phyloP scores from a whole-genome alignment of 257 asterid species.

The Primulina tabacum region DNA sequence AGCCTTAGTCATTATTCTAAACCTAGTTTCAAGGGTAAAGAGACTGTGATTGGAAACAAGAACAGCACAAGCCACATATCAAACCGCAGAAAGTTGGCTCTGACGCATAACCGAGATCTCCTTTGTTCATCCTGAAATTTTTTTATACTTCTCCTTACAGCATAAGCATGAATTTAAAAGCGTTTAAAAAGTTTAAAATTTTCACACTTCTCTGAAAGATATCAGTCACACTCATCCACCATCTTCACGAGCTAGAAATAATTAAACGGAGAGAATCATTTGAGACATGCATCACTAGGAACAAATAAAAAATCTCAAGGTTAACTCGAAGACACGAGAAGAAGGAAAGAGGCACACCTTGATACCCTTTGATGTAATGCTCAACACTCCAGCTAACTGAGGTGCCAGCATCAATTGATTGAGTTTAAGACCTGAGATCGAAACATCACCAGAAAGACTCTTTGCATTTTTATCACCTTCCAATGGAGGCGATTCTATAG shows the following conservation, averaged over 20 bases:
- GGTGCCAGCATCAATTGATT: conserved; percentile 99
- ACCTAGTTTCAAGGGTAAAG: background rate
- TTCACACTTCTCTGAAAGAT: conserved; percentile 13
- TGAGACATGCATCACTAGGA: conserved; percentile 12
- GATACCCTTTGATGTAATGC: conserved; percentile 64
- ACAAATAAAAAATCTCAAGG: conserved; percentile 19
- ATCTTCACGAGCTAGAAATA: conserved; percentile 18
- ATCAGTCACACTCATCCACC: conserved; percentile 14
- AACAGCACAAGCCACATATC: background rate
- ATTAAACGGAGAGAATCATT: conserved; percentile 16
- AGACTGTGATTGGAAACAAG: background rate
- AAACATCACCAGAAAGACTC: conserved; percentile 82
- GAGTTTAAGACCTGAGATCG: conserved; percentile 86
- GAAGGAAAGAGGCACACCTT: conserved; percentile 57
- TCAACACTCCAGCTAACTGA: conserved; percentile 84
- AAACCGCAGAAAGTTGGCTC: background rate
- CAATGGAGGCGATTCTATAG: conserved; percentile 26
- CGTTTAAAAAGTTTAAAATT: background rate
- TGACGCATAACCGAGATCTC: background rate
- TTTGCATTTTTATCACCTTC: conserved; percentile 42
- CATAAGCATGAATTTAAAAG: conserved; percentile 13
- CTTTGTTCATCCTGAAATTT: background rate
- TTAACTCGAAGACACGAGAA: conserved; percentile 21
- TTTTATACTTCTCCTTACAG: background rate
- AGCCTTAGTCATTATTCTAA: background rate